Evolutionary conservation across 306 rosid genomes (phyloP).

Genomic region (Quillaja saponaria): DNA sequence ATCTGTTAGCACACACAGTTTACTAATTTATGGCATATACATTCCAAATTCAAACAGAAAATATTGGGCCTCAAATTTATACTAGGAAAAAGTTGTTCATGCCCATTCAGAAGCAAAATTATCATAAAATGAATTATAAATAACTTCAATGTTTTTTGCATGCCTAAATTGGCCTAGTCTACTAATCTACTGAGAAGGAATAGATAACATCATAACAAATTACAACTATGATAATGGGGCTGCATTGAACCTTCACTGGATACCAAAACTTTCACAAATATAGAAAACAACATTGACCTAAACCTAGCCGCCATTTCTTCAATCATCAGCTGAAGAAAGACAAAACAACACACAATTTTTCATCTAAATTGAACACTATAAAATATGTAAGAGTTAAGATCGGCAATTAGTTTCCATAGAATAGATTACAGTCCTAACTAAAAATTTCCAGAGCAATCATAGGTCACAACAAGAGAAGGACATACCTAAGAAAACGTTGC

Average conservation of each 20-base stretch:
- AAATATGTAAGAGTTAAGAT: too few relatives aligned
- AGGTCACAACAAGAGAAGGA: constrained; percentile 26
- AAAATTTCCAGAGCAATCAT: too few relatives aligned
- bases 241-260: constrained; percentile 5
- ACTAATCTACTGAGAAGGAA: constrained; percentile 29
- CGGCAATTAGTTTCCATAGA: too few relatives aligned
- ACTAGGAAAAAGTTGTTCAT: too few relatives aligned
- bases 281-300: constrained; percentile 30
- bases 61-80: too few relatives aligned
- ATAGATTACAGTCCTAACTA: too few relatives aligned
- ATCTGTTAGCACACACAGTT: too few relatives aligned
- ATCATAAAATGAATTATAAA: too few relatives aligned
- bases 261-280: constrained; percentile 22
- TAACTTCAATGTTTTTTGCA: constrained; percentile 13
- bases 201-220: not conserved
- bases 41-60: too few relatives aligned
- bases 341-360: too few relatives aligned
- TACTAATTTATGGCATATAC: too few relatives aligned
- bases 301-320: constrained; percentile 29
- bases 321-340: constrained; percentile 36
- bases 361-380: too few relatives aligned
- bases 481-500: constrained; percentile 37
- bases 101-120: not conserved
- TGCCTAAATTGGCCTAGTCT: constrained; percentile 28
- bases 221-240: constrained; percentile 16